Percentiles rank a stretch among this genome's conserved stretches.
phyloP scores from a whole-genome alignment of 2,329 filamentous ascomycete genomes.

The Hypoxylon sp. region DNA sequence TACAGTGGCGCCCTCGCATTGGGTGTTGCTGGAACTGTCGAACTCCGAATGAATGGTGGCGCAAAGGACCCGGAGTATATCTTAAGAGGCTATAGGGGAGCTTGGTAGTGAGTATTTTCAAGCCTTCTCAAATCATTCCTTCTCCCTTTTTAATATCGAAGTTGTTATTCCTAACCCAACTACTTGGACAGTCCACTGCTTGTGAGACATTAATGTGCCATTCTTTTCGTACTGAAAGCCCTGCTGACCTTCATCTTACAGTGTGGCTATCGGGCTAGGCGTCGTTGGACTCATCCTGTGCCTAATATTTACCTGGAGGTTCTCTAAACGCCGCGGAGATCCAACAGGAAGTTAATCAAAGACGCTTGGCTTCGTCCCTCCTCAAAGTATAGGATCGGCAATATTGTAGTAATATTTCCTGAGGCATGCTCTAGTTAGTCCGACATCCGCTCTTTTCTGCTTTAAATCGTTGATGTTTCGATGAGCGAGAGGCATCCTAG shows the following conservation, averaged over 20 bases:
- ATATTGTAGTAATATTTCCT: background rate
- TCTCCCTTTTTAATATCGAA: background rate
- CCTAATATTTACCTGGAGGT: conserved; percentile 47
- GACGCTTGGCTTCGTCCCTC: no score
- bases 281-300: conserved; percentile 48
- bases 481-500: conserved; percentile 6
- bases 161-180: background rate
- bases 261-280: conserved; percentile 49
- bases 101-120: conserved; percentile 47
- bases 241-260: conserved; percentile 26
- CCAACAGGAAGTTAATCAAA: conserved; percentile 7
- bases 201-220: background rate
- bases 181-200: background rate
- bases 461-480: conserved; percentile 17
- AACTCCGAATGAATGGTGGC: conserved; percentile 44
- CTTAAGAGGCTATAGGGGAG: conserved; percentile 50
- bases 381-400: background rate
- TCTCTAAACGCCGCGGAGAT: conserved; percentile 43
- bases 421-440: background rate
- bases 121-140: background rate
- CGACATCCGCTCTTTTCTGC: background rate
- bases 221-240: background rate
- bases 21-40: conserved; percentile 66
- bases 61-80: conserved; percentile 42
- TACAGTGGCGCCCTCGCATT: conserved; percentile 70